Base-by-base conservation (phyloP, 768 basidiomycete species). In the Tricholoma sp. region DNA sequence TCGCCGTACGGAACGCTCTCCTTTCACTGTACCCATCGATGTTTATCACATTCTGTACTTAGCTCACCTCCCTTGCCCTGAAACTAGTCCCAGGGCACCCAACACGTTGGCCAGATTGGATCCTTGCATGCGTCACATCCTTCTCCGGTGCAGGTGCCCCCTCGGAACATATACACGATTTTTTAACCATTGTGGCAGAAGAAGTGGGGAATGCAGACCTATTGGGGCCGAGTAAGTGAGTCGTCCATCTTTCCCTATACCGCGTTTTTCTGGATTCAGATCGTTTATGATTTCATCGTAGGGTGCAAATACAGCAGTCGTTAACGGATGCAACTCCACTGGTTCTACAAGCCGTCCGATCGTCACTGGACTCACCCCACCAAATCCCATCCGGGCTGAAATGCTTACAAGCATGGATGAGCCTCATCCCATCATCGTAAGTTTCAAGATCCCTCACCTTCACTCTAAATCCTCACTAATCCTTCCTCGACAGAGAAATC, bases 331-430 rank as follows among this genome's bases (percentile, higher is more conserved):
- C 91, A 0, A 75, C 83, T 1, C 81, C 86, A 0, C 79, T 92
- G 64, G 89, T 94, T 11, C 75, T 86, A 1, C 83, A 84, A 57
- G 85, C 86, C 10, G 79, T 97, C 45, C 77, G 75, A 5, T 67
- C 77, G 2, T 81, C 87, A 2, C 78, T 94, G 35, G 57, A 70
- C 54, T 63, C 70, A 35, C 64, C 69, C 14, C 73, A 72, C 46
- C 83, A 94, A 59, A 76, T 88, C 0, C 79, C 79, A 16, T 83
- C 90, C 0, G 89, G 91, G 0, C 76, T 94, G 54, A 84, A 82
- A 58, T 94, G 91, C 67, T 73, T 95, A 2, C 85, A 91, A 66
- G 84, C 89, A 2, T 98, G 94, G 94, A 82, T 95, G 63, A 72
- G 78, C 2, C 79, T 81, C 34, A 70, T 95, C 9, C 85, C 82